These are phyloP conservation scores for Coccomyxa sp. DNA, from an alignment of 139 green algal genomes.

Conservation along the genomic window DNA sequence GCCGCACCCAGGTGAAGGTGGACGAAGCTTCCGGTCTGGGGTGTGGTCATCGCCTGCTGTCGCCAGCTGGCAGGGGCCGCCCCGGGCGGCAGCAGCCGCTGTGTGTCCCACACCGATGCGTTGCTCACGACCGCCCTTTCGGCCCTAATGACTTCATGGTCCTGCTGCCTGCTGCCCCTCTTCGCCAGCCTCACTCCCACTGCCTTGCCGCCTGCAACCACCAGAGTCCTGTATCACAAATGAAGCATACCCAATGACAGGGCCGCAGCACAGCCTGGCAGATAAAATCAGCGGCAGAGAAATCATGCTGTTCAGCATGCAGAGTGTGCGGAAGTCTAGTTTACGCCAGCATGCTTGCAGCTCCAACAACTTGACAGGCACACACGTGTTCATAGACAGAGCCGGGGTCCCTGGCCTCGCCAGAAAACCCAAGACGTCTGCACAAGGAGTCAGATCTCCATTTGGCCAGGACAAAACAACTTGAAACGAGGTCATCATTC, in stretches of 20 bases:
- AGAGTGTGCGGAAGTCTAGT: too few species aligned
- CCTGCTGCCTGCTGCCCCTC: slow-evolving; percentile 4
- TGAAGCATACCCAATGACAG: background rate
- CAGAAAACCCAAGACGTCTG: too few species aligned
- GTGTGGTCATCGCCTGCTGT: slow-evolving; percentile 17
- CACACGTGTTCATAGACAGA: too few species aligned
- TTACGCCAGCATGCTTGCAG: too few species aligned
- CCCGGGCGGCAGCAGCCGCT: slow-evolving; percentile 46
- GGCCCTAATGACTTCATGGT: slow-evolving; percentile 47
- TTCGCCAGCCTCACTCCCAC: slow-evolving; percentile 47
- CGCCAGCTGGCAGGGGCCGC: slow-evolving; percentile 30
- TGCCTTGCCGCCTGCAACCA: slow-evolving; percentile 46
- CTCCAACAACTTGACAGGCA: too few species aligned
- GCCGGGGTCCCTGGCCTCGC: too few species aligned
- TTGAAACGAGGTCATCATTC: too few species aligned
- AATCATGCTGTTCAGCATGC: too few species aligned
- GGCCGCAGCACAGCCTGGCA: background rate
- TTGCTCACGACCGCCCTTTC: slow-evolving; percentile 79
- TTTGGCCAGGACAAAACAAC: too few species aligned
- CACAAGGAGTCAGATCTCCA: too few species aligned
- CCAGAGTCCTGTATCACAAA: background rate
- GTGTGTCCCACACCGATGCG: slow-evolving; percentile 79
- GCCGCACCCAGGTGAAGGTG: slow-evolving; percentile 82
- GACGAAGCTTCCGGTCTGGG: slow-evolving; percentile 69
- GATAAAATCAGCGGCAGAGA: too few species aligned